Conservation (phyloP, 257 asterid species). For the Solanum virginianum region DNA sequence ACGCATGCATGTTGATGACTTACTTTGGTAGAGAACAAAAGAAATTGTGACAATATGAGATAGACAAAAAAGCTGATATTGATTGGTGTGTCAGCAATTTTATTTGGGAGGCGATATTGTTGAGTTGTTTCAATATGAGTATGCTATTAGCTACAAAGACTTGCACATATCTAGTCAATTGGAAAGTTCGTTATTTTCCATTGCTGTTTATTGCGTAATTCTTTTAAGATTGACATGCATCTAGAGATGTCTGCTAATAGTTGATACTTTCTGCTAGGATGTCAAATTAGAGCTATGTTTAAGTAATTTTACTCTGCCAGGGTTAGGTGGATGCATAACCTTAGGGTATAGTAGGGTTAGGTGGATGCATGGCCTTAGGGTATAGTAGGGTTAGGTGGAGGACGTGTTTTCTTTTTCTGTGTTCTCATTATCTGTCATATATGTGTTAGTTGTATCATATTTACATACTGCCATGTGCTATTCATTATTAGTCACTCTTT, state of each 20-base stretch:
- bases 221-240: neutral
- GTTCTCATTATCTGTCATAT: too few species aligned
- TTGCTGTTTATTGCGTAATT: neutral
- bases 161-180: neutral
- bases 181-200: neutral
- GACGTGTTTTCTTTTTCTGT: too few species aligned
- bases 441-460: too few species aligned
- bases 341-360: too few species aligned
- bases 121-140: neutral
- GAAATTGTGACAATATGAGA: neutral
- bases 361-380: too few species aligned
- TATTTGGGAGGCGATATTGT: neutral
- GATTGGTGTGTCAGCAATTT: neutral
- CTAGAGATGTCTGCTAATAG: neutral
- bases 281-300: neutral
- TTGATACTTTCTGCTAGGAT: neutral
- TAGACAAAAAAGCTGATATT: neutral
- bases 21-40: neutral
- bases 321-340: too few species aligned
- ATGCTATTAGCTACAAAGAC: neutral
- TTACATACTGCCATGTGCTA: too few species aligned
- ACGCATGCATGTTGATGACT: neutral
- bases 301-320: neutral
- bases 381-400: too few species aligned
- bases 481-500: too few species aligned